Conservation (phyloP, 768 basidiomycete genomes). For the Termitomyces sp. region DNA sequence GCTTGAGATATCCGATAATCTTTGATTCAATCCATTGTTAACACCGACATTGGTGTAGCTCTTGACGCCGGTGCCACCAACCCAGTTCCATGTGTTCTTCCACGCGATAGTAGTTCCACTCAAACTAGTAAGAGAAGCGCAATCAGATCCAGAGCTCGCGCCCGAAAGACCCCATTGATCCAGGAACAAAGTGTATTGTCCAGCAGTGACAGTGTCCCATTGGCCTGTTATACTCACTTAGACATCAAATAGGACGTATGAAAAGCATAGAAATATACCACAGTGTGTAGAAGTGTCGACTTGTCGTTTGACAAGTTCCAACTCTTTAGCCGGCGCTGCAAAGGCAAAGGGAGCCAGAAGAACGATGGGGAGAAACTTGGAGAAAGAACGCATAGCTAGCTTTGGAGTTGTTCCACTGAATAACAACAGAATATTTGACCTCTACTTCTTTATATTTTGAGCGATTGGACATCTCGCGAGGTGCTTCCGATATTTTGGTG, state of each 20-base stretch:
- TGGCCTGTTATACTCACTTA: slow-evolving; percentile 27
- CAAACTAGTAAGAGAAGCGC: slow-evolving; percentile 38
- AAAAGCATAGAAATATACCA: slow-evolving; percentile 16
- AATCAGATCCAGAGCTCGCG: slow-evolving; percentile 44
- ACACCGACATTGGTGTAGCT: slow-evolving; percentile 56
- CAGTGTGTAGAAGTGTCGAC: slow-evolving; percentile 34
- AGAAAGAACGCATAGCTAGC: slow-evolving; percentile 15
- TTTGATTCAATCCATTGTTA: slow-evolving; percentile 43
- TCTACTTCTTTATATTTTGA: slow-evolving; percentile 5
- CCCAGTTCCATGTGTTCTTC: slow-evolving; percentile 51
- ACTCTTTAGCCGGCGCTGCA: slow-evolving; percentile 23
- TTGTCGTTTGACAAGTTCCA: slow-evolving; percentile 19
- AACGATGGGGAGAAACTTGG: slow-evolving; percentile 22
- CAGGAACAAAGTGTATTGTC: slow-evolving; percentile 41
- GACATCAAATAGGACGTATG: not conserved
- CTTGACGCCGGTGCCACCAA: slow-evolving; percentile 47
- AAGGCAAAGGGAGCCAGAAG: slow-evolving; percentile 23
- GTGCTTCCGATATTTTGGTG: slow-evolving; percentile 10
- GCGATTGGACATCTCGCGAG: slow-evolving; percentile 4
- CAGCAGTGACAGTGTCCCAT: slow-evolving; percentile 42
- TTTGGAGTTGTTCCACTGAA: not conserved
- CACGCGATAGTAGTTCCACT: slow-evolving; percentile 39
- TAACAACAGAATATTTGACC: not conserved
- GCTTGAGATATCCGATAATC: slow-evolving; percentile 44
- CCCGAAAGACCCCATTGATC: slow-evolving; percentile 40